These are phyloP conservation scores for Enterocytospora artemiae DNA, from an alignment of 371 early-diverging fungal species.

Conservation along the genomic window DNA sequence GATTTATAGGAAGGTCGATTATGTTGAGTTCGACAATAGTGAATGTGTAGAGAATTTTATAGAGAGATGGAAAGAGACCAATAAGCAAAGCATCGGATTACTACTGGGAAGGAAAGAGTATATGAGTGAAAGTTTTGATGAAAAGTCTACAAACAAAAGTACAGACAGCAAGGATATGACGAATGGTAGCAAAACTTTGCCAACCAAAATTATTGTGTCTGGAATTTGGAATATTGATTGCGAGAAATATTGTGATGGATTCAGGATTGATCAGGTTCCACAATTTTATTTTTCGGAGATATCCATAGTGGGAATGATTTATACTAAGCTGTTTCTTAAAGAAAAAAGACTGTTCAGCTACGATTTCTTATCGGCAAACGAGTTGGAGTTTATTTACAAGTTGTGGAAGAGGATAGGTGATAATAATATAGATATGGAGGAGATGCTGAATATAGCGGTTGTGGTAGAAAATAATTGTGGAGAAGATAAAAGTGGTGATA, in stretches of 20 bases:
- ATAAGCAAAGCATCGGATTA: slow-evolving; percentile 77
- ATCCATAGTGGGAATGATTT: slow-evolving; percentile 72
- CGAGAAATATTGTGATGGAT: slow-evolving; percentile 68
- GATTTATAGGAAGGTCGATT: slow-evolving; percentile 87
- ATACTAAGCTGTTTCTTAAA: slow-evolving; percentile 79
- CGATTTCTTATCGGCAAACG: slow-evolving; percentile 79
- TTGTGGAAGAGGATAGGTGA: slow-evolving; percentile 54
- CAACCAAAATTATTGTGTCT: slow-evolving; percentile 84
- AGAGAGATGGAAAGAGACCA: slow-evolving; percentile 71
- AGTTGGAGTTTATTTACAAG: slow-evolving; percentile 74
- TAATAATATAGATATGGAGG: slow-evolving; percentile 69
- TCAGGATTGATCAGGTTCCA: slow-evolving; percentile 62
- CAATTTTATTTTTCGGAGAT: slow-evolving; percentile 65
- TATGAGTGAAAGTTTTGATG: slow-evolving; percentile 61
- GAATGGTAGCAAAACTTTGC: no score
- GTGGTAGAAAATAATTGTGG: no score
- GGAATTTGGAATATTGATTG: slow-evolving; percentile 87
- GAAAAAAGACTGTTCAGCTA: slow-evolving; percentile 68
- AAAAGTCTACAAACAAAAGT: no score
- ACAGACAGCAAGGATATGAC: slow-evolving; percentile 62
- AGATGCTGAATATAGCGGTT: slow-evolving; percentile 64
- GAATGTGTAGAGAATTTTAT: slow-evolving; percentile 74
- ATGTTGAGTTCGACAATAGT: slow-evolving; percentile 84
- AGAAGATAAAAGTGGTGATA: slow-evolving; percentile 51
- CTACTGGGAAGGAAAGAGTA: slow-evolving; percentile 82